Evolutionary conservation across 1,139 yeast species (phyloP).

Genomic region (Blastobotrys illinoisensis): DNA sequence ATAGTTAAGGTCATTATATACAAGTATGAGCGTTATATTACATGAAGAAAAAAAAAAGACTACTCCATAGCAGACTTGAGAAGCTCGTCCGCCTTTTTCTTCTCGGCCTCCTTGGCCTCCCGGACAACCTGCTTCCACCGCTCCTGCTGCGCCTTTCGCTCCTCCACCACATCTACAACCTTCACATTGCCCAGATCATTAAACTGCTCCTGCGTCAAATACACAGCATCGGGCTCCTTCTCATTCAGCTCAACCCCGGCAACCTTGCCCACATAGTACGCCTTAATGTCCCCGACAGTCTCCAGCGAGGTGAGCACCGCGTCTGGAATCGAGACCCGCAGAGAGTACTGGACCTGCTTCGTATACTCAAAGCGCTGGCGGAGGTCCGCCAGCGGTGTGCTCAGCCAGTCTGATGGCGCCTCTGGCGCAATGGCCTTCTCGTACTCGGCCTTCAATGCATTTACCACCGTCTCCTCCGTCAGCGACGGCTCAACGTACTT

Average conservation of each 20-base stretch:
- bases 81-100: slow-evolving; percentile 33
- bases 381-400: slow-evolving; percentile 39
- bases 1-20: background rate
- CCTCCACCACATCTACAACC: slow-evolving; percentile 39
- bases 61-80: slow-evolving; percentile 30
- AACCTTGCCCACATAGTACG: slow-evolving; percentile 42
- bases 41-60: background rate
- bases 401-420: background rate
- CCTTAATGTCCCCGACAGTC: slow-evolving; percentile 42
- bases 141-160: slow-evolving; percentile 37
- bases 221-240: slow-evolving; percentile 70
- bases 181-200: slow-evolving; percentile 44
- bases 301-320: slow-evolving; percentile 47
- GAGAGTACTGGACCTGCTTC: slow-evolving; percentile 51
- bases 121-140: slow-evolving; percentile 40
- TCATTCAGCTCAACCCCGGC: slow-evolving; percentile 51
- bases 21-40: background rate
- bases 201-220: slow-evolving; percentile 46
- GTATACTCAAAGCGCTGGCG: slow-evolving; percentile 52
- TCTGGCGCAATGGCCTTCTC: slow-evolving; percentile 4
- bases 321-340: slow-evolving; percentile 68
- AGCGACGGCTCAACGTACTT: slow-evolving; percentile 21
- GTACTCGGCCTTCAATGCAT: slow-evolving; percentile 13
- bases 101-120: slow-evolving; percentile 41
- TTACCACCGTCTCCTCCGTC: slow-evolving; percentile 17